Evolutionary conservation across 2,329 filamentous ascomycete species (phyloP).

Genomic region (Fusarium sp.): DNA sequence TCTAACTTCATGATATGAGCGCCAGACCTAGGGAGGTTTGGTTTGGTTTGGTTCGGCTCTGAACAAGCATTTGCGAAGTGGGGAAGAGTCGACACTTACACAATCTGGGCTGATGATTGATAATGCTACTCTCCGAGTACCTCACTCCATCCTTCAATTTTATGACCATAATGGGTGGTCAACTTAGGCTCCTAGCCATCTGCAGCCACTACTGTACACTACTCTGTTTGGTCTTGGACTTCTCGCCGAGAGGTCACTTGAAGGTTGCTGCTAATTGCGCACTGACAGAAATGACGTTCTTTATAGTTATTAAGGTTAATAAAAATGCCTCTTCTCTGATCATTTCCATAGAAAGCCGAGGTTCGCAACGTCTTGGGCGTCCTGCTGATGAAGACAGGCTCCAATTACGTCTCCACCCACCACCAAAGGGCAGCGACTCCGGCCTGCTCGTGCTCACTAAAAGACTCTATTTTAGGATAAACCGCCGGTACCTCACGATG

Average conservation of each 20-base stretch:
- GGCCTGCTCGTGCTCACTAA: neutral
- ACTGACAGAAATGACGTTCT: neutral
- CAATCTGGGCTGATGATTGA: conserved; percentile 34
- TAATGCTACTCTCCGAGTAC: neutral
- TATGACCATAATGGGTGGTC: conserved; percentile 1
- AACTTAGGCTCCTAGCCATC: neutral
- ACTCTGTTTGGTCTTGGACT: neutral
- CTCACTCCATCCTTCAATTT: neutral
- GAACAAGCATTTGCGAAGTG: conserved; percentile 27
- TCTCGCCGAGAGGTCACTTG: neutral
- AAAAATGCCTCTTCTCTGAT: neutral
- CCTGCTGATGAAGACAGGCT: conserved; percentile 2
- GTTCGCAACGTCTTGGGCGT: neutral
- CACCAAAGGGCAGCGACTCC: neutral
- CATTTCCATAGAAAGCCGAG: conserved; percentile 9
- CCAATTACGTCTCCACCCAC: neutral
- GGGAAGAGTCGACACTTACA: neutral
- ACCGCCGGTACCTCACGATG: conserved; percentile 6
- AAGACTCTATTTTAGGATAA: conserved; percentile 34
- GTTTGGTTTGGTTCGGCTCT: neutral
- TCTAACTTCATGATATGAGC: conserved; percentile 16
- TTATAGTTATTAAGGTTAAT: neutral
- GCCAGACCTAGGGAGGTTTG: conserved; percentile 2
- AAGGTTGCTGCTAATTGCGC: neutral
- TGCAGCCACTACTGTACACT: neutral